phyloP scores from a whole-genome alignment of 1,139 yeast species.

The Torulaspora globosa region DNA sequence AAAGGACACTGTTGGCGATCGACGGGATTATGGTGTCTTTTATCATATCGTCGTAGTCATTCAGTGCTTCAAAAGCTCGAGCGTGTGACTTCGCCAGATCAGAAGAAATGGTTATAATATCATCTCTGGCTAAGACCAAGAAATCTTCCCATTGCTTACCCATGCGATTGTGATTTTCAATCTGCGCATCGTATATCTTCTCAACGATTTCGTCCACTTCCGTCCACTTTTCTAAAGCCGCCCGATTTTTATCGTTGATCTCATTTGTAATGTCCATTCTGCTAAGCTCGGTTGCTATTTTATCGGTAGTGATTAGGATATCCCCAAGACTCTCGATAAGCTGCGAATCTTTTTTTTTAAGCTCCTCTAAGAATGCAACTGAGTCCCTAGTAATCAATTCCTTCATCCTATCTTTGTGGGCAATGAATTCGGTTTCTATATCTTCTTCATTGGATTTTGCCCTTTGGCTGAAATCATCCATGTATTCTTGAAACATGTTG shows the following conservation, averaged over 20 bases:
- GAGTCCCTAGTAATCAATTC: constrained; percentile 10
- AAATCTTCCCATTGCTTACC: constrained; percentile 11
- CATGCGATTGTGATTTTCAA: constrained; percentile 7
- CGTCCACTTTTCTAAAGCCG: constrained; percentile 14
- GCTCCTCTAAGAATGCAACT: constrained; percentile 6
- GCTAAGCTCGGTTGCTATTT: constrained; percentile 13
- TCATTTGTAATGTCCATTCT: constrained; percentile 12
- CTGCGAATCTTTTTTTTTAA: constrained; percentile 13
- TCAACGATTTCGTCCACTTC: constrained; percentile 10
- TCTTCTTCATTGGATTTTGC: constrained; percentile 12
- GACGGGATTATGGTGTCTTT: constrained; percentile 8
- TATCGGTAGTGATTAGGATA: constrained; percentile 11
- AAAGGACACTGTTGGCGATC: constrained; percentile 5
- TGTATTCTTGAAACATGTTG: constrained; percentile 11
- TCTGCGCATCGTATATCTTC: constrained; percentile 5
- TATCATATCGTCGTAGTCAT: constrained; percentile 11
- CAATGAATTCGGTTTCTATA: constrained; percentile 19
- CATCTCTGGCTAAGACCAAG: constrained; percentile 7
- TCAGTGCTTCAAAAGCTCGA: constrained; percentile 8
- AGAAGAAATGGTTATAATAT: constrained; percentile 2
- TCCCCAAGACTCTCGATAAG: constrained; percentile 10
- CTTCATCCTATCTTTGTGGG: constrained; percentile 15
- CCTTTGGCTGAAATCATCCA: constrained; percentile 11
- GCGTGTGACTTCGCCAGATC: constrained; percentile 7
- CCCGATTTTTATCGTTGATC: constrained; percentile 14